Conservation (phyloP, 495 filamentous ascomycete genomes). For the Annulohypoxylon stygium region DNA sequence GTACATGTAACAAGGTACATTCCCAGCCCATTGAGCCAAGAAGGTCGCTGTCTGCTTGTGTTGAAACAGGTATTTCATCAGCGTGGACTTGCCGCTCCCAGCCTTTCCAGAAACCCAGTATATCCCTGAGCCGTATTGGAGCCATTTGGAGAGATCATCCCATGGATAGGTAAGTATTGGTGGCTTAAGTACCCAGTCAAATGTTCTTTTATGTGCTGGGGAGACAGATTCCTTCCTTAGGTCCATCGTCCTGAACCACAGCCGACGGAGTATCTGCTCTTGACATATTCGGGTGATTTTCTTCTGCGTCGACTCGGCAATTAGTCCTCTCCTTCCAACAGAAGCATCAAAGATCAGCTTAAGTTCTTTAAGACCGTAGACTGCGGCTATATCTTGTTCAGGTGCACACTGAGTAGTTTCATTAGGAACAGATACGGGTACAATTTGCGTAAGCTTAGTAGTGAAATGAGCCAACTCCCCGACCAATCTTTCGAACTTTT, state of each 20-base stretch:
- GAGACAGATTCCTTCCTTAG: constrained; percentile 24
- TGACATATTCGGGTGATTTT: constrained; percentile 10
- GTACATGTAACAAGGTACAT: background rate
- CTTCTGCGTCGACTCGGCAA: constrained; percentile 8
- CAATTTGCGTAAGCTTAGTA: constrained; percentile 41
- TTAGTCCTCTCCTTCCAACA: background rate
- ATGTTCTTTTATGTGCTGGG: constrained; percentile 23
- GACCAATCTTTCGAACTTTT: constrained; percentile 45
- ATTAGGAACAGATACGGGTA: constrained; percentile 28
- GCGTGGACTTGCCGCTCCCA: constrained; percentile 44
- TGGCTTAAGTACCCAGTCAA: constrained; percentile 36
- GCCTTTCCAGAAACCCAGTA: constrained; percentile 45
- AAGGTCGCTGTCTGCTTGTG: background rate
- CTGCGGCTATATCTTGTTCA: background rate
- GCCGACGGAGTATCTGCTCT: constrained; percentile 5
- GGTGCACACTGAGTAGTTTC: background rate
- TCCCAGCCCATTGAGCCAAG: constrained; percentile 12
- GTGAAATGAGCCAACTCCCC: constrained; percentile 43
- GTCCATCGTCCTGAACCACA: constrained; percentile 36
- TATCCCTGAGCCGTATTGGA: constrained; percentile 26
- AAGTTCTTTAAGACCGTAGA: background rate
- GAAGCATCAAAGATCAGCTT: constrained; percentile 20
- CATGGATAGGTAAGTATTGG: constrained; percentile 11
- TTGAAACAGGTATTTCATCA: constrained; percentile 40
- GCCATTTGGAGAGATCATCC: constrained; percentile 44